Evolutionary conservation across 768 basidiomycete genomes (phyloP), one percentile per base, ranked within the genome.

Genomic region (Calocybe gangraenosa): DNA sequence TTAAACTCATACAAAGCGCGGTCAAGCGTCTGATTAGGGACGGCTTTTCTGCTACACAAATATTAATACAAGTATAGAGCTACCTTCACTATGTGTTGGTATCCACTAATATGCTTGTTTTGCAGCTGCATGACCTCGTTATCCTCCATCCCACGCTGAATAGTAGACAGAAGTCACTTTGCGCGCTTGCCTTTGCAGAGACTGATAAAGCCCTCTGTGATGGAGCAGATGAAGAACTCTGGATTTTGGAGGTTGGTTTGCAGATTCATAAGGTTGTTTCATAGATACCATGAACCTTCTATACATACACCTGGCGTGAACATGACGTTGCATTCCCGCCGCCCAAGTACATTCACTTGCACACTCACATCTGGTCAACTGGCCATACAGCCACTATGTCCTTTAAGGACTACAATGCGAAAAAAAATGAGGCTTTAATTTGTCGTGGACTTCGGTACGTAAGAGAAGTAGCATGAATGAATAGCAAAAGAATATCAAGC

Each of bases 171-270:
- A 98, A 98, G 61, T 79, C 89, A 10, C 65, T 66, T 22, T 87
- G 88, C 49, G 89, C 87, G 2, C 70, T 96, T 15, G 81, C 81
- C 3, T 84, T 99, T 52, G 96, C 92, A 2, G 92, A 96, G 62
- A 92, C 91, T 20, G 96, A 99, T 66, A 98, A 98, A 63, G 91
- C 90, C 0, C 68, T 99, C 18, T 91, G 88, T 54, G 95, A 98
- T 51, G 96, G 96, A 0, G 93, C 90, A 13, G 96, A 99, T 57
- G 96, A 99, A 64, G 96, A 97, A 62, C 68, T 99, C 18, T 96
- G 95, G 84, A 79, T 90, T 23, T 67, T 99, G 11, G 90, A 96
- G 58, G 84, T 92, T 25, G 92, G 82, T n/a, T 63, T 96, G 41
- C 74, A 79, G 18, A 71, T 95, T 13, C 75, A 85, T 58, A 90